Base-by-base conservation (phyloP, 306 rosid genomes). In the Vigna unguiculata region DNA sequence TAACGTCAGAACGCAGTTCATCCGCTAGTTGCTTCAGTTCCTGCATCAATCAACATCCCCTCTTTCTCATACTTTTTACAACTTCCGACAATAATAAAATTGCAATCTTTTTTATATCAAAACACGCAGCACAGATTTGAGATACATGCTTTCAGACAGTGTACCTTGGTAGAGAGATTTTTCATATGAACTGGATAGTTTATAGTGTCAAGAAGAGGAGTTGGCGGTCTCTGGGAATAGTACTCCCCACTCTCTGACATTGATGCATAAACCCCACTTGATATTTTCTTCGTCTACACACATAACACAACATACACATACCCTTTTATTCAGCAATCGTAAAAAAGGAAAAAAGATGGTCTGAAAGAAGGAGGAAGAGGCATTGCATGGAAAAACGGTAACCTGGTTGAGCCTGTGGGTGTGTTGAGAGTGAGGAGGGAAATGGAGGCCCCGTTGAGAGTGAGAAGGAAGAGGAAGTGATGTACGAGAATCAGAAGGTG, bases 111-210 rank as follows among this genome's bases (percentile, higher is more conserved):
- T 2, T 40, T 40, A 12, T 7, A 16, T 13, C 19, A 43, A 54
- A 72, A 76, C 46, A 36, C 59, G 54, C 1, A 67, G 9, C 17
- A 24, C 25, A 57, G 9, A 57, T 0, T 28, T 57, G 12, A 47
- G 17, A 0, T 6, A 47, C 12, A 79, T 36, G 81, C 15, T 62
- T 51, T 43, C 19, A 34, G 67, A 45, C 17, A 51, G 48, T 4
- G 45, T 82, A 92, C 99, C 99, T 92, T 96, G 67, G 86, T 62
- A 59, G 99, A 92, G 52, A 92, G 91, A 78, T 96, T 96, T 78
- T 96, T 96, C 98, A 96, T 91, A 63, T 96, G 99, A 79, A 96
- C 87, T 67, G 99, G 98, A 77, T 87, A 91, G 81, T 91, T 96
- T 61, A 92, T 69, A 25, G 99, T 96, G 80, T 96, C 99, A 72